Conservation (phyloP, 2,329 filamentous ascomycete genomes). For the Capronia americana region DNA sequence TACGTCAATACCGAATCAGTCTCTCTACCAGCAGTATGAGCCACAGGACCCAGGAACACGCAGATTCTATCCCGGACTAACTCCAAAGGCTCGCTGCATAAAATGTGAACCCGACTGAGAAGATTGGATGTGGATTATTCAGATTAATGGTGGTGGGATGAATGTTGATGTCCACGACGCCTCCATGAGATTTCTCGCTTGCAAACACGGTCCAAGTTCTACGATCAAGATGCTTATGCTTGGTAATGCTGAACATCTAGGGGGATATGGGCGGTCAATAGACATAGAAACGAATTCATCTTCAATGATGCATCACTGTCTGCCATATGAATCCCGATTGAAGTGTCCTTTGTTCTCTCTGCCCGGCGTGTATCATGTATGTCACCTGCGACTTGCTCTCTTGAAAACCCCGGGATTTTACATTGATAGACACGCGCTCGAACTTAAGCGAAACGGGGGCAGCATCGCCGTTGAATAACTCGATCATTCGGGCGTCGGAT, state of each 20-base stretch:
- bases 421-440: background rate
- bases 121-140: background rate
- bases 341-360: no score
- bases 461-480: background rate
- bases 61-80: background rate
- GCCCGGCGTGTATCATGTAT: background rate
- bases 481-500: background rate
- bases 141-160: background rate
- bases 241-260: background rate
- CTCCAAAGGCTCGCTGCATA: background rate
- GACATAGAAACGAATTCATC: background rate
- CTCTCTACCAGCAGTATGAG: background rate
- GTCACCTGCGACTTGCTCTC: background rate
- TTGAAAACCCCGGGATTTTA: background rate
- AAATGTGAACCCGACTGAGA: background rate
- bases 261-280: background rate
- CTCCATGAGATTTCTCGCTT: background rate
- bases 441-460: conserved; percentile 2
- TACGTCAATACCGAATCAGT: background rate
- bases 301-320: background rate
- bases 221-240: background rate
- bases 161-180: conserved; percentile 2
- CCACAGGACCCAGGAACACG: background rate
- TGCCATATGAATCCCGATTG: background rate
- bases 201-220: background rate